A percentile compares a stretch with the other conserved stretches of the same genome.
Conservation (phyloP, 164 flowering plant species). For the Vitis cinerea region DNA sequence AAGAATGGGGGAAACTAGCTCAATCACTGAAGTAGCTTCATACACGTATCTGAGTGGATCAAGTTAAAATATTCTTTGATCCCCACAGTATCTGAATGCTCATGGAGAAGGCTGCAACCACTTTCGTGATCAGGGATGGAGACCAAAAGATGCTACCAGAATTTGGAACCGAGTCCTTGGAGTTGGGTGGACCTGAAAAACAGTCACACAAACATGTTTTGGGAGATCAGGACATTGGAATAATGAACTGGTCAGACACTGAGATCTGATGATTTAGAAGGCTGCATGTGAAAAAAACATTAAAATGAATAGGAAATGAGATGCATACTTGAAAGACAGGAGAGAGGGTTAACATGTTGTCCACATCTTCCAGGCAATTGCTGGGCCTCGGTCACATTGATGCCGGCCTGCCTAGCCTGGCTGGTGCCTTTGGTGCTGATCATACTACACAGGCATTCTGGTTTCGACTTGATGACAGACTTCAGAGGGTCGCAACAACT, state of each 20-base stretch:
- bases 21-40: no score
- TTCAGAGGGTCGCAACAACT: conserved; percentile 69
- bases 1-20: no score
- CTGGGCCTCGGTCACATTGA: conserved; percentile 47
- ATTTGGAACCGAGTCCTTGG: conserved; percentile 8
- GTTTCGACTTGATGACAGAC: conserved; percentile 44
- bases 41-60: no score
- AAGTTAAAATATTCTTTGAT: conserved; percentile 3
- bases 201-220: background rate
- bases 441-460: conserved; percentile 61
- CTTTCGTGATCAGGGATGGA: background rate
- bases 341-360: conserved; percentile 48
- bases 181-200: conserved; percentile 8
- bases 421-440: conserved; percentile 35
- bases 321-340: conserved; percentile 40
- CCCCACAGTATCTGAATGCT: conserved; percentile 15
- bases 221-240: no score
- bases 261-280: no score
- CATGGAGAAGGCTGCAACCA: conserved; percentile 4
- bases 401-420: conserved; percentile 42
- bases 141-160: conserved; percentile 8
- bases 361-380: conserved; percentile 68
- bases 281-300: no score
- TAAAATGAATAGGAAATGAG: no score
- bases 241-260: no score